A percentile compares a stretch with the other conserved stretches of the same genome.
Evolutionary conservation across 1,139 yeast species (phyloP).

Genomic region (Yamadazyma membranifaciens): DNA sequence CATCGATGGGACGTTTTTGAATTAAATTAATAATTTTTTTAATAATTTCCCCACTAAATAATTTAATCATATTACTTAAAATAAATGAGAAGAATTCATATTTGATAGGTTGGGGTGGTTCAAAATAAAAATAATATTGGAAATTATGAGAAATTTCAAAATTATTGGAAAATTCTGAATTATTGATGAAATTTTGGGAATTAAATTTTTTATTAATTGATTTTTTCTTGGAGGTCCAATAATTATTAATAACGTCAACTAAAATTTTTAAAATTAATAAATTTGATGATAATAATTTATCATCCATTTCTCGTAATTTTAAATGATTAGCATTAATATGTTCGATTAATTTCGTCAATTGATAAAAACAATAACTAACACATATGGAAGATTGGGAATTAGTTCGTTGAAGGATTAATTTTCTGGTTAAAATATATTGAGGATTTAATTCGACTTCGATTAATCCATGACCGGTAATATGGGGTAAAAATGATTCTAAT

Average conservation of each 20-base stretch:
- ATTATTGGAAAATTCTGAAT: slow-evolving; percentile 9
- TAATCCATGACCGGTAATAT: slow-evolving; percentile 38
- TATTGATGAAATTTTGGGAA: slow-evolving; percentile 13
- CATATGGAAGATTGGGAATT: slow-evolving; percentile 15
- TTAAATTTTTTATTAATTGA: neutral
- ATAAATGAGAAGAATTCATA: slow-evolving; percentile 15
- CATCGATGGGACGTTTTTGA: slow-evolving; percentile 18
- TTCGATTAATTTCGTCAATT: slow-evolving; percentile 17
- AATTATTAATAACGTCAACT: slow-evolving; percentile 25
- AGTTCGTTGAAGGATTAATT: slow-evolving; percentile 27
- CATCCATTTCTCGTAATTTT: slow-evolving; percentile 32
- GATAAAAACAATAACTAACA: slow-evolving; percentile 23
- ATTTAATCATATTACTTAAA: slow-evolving; percentile 20
- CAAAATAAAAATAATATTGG: slow-evolving; percentile 23
- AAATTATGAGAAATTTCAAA: slow-evolving; percentile 21
- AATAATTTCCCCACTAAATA: slow-evolving; percentile 24
- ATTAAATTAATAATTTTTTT: slow-evolving; percentile 21
- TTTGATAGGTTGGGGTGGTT: slow-evolving; percentile 21
- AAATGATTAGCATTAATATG: slow-evolving; percentile 3
- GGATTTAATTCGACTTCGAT: slow-evolving; percentile 46
- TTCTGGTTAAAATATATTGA: slow-evolving; percentile 34
- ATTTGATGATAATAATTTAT: slow-evolving; percentile 32
- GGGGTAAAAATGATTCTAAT: slow-evolving; percentile 37
- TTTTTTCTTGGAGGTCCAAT: slow-evolving; percentile 26
- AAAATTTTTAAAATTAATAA: slow-evolving; percentile 34